Evolutionary conservation across 176 grass and related monocot genomes (phyloP).

Genomic region (Alopecurus myosuroides): DNA sequence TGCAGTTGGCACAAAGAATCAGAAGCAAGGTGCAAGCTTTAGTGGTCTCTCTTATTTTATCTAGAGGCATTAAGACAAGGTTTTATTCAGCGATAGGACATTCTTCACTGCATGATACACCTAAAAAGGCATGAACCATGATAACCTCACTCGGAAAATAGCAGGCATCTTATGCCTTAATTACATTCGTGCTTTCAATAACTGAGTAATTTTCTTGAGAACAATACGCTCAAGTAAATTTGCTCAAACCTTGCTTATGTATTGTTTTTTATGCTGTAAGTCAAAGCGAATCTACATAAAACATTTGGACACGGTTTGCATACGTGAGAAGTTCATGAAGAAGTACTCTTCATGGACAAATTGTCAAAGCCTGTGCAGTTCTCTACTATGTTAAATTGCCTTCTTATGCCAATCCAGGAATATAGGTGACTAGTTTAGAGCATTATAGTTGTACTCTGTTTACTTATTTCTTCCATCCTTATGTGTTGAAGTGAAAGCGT

Average conservation of each 20-base stretch:
- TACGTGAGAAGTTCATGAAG: neutral
- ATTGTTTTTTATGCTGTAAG: neutral
- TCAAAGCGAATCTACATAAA: neutral
- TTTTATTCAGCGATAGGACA: neutral
- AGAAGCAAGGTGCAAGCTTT: neutral
- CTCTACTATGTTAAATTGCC: neutral
- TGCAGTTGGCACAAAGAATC: neutral
- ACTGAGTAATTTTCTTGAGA: neutral
- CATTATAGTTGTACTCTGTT: neutral
- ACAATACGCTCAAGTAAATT: neutral
- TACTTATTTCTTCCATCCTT: constrained; percentile 6
- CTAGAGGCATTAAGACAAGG: neutral
- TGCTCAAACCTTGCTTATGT: neutral
- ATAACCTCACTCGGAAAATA: neutral
- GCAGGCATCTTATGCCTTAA: neutral
- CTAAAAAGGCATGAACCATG: neutral
- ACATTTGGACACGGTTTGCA: neutral
- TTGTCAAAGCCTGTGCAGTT: neutral
- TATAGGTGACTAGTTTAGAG: neutral
- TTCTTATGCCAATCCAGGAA: constrained; percentile 7
- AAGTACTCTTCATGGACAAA: neutral
- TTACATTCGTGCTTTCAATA: neutral
- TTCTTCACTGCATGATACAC: neutral
- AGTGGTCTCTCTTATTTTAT: neutral
- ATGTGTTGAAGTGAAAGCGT: constrained; percentile 51